Conservation (phyloP, 768 basidiomycete genomes). For the Calvatia gigantea region DNA sequence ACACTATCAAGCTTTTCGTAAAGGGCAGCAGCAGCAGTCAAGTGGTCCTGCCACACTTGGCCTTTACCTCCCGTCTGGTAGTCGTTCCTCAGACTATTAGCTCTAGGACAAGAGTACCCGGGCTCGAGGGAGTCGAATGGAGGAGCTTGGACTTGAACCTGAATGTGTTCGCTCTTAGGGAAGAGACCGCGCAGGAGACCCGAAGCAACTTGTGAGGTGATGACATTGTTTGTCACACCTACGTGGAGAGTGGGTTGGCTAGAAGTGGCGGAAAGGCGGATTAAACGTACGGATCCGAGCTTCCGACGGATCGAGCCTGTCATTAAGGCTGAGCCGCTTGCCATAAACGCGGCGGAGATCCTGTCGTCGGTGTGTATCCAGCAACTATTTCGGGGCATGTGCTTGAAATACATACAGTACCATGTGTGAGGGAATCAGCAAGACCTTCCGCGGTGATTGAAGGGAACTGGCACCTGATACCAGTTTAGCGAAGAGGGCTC, state of each 20-base stretch:
- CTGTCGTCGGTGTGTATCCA: conserved; percentile 15
- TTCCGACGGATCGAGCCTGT: conserved; percentile 27
- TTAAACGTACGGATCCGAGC: conserved; percentile 37
- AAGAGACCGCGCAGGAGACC: conserved; percentile 44
- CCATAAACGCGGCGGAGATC: conserved; percentile 46
- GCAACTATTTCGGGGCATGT: too few relatives aligned
- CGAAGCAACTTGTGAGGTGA: conserved; percentile 50
- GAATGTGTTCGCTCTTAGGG: conserved; percentile 29
- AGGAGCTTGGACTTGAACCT: conserved; percentile 36
- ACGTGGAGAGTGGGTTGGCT: background rate
- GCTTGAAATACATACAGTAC: conserved; percentile 26
- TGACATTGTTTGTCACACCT: conserved; percentile 52
- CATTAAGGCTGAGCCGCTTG: conserved; percentile 32
- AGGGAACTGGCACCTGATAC: conserved; percentile 43
- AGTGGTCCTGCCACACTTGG: conserved; percentile 37
- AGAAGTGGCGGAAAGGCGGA: background rate
- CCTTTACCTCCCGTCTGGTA: conserved; percentile 37
- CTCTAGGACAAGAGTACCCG: conserved; percentile 36
- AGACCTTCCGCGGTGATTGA: conserved; percentile 44
- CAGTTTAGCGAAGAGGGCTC: background rate
- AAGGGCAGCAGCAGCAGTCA: conserved; percentile 32
- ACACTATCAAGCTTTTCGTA: conserved; percentile 40
- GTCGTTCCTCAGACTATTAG: conserved; percentile 27
- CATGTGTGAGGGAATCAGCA: conserved; percentile 41
- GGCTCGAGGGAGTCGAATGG: conserved; percentile 47